A percentile compares a stretch with the other conserved stretches of the same genome.
Evolutionary conservation across 129 eudicot species (phyloP).

Genomic region (Centella asiatica): DNA sequence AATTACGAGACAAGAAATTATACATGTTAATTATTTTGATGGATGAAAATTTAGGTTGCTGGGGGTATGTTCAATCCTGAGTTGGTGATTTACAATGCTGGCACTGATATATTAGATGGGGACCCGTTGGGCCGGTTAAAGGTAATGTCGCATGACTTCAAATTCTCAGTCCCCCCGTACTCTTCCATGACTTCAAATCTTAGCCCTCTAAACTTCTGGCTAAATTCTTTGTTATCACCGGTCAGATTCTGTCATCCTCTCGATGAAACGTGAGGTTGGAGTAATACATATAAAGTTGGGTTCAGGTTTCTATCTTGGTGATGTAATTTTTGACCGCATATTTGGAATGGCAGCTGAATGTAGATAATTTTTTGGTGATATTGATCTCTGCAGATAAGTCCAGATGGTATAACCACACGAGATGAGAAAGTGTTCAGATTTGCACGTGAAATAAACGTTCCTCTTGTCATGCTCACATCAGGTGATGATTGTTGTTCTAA

Average conservation of each 20-base stretch:
- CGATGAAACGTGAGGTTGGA: too few species aligned
- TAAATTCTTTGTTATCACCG: too few species aligned
- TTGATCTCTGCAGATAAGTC: constrained; percentile 53
- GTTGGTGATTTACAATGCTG: constrained; percentile 85
- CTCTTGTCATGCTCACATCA: constrained; percentile 95
- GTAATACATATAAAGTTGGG: too few species aligned
- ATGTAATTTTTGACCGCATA: too few species aligned
- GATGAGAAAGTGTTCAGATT: constrained; percentile 85
- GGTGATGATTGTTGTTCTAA: constrained; percentile 27
- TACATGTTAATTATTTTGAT: too few species aligned
- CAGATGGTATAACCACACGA: constrained; percentile 64
- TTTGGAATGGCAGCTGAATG: too few species aligned
- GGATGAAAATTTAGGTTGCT: constrained; percentile 48
- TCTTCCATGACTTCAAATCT: too few species aligned
- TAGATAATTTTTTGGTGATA: background rate
- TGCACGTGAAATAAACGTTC: constrained; percentile 59
- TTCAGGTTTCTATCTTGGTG: too few species aligned
- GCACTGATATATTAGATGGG: constrained; percentile 90
- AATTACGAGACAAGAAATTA: too few species aligned
- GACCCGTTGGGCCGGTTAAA: constrained; percentile 85
- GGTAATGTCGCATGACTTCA: constrained; percentile 32
- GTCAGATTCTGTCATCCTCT: too few species aligned
- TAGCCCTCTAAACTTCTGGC: too few species aligned
- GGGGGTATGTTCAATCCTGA: constrained; percentile 61
- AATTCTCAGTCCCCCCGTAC: background rate